These are phyloP conservation scores for Harringtonia aguacate DNA, from an alignment of 2,329 filamentous ascomycete species.

Conservation along the genomic window DNA sequence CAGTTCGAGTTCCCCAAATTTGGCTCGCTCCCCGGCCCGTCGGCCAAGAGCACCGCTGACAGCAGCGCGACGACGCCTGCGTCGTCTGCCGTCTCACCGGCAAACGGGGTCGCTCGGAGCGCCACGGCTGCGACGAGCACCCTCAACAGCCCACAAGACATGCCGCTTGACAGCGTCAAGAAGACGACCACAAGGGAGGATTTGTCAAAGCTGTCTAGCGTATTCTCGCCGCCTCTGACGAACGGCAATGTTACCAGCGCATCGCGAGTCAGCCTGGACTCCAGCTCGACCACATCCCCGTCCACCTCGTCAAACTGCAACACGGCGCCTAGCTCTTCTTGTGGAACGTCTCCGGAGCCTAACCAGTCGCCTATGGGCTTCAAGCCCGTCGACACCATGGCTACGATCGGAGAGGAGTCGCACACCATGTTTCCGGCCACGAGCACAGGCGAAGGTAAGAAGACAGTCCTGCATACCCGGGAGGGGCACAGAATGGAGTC, in stretches of 20 bases:
- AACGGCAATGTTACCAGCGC: constrained; percentile 30
- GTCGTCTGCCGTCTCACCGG: constrained; percentile 6
- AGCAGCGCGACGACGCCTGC: constrained; percentile 7
- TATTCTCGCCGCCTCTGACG: constrained; percentile 48
- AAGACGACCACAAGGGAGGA: constrained; percentile 33
- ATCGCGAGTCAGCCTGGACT: constrained; percentile 40
- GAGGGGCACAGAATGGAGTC: too few species aligned
- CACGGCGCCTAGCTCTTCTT: constrained; percentile 51
- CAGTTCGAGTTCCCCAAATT: constrained; percentile 96
- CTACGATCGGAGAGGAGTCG: constrained; percentile 57
- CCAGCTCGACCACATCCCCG: constrained; percentile 50
- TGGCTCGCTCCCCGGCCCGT: constrained; percentile 54
- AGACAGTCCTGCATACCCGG: not conserved
- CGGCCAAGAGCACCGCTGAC: constrained; percentile 11
- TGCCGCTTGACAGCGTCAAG: constrained; percentile 21
- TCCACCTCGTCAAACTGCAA: constrained; percentile 53
- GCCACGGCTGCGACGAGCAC: constrained; percentile 14
- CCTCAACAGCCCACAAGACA: constrained; percentile 23
- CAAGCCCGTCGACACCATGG: constrained; percentile 51
- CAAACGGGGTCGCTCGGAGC: constrained; percentile 18
- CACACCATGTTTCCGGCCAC: constrained; percentile 35
- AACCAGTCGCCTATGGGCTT: constrained; percentile 59
- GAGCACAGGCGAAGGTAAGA: constrained; percentile 6
- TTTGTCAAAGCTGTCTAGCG: constrained; percentile 41
- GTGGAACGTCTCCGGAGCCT: constrained; percentile 69